phyloP scores from a whole-genome alignment of 192 early-diverging fungal genomes.

The Umbelopsis ramanniana region DNA sequence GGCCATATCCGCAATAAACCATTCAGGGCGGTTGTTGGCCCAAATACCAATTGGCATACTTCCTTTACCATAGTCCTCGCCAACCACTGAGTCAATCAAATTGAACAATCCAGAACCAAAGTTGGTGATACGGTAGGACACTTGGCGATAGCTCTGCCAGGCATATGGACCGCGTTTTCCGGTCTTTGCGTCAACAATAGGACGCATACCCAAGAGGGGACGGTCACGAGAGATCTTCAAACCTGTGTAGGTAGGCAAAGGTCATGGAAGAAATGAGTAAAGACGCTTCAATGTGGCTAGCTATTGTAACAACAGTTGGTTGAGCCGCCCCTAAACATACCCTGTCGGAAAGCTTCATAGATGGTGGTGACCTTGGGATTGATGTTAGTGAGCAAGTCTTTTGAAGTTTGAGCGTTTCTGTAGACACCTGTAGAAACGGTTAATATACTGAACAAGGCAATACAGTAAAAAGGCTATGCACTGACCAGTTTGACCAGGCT shows the following conservation, averaged over 20 bases:
- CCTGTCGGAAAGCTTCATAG: slow-evolving; percentile 51
- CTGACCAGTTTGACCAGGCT: slow-evolving; percentile 57
- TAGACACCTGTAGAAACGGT: slow-evolving; percentile 43
- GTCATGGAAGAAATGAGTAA: neutral
- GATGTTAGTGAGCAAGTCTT: slow-evolving; percentile 39
- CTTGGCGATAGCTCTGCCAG: slow-evolving; percentile 75
- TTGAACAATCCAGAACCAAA: slow-evolving; percentile 75
- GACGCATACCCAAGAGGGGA: slow-evolving; percentile 70
- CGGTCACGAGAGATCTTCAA: slow-evolving; percentile 54
- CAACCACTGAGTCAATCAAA: slow-evolving; percentile 51
- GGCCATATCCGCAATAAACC: slow-evolving; percentile 73
- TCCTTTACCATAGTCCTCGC: slow-evolving; percentile 26
- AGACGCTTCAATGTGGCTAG: too few species aligned
- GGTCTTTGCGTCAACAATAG: slow-evolving; percentile 55
- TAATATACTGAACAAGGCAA: too few species aligned
- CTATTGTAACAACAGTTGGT: too few species aligned
- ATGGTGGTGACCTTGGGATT: slow-evolving; percentile 54
- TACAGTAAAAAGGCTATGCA: too few species aligned
- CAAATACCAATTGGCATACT: slow-evolving; percentile 66
- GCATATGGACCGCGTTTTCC: slow-evolving; percentile 67
- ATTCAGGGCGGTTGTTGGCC: slow-evolving; percentile 77
- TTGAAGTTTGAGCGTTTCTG: slow-evolving; percentile 44
- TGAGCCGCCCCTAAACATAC: too few species aligned
- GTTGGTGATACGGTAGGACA: slow-evolving; percentile 59
- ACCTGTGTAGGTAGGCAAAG: slow-evolving; percentile 35